Base-by-base conservation (phyloP, 768 basidiomycete genomes). In the Fibroporia radiculosa region DNA sequence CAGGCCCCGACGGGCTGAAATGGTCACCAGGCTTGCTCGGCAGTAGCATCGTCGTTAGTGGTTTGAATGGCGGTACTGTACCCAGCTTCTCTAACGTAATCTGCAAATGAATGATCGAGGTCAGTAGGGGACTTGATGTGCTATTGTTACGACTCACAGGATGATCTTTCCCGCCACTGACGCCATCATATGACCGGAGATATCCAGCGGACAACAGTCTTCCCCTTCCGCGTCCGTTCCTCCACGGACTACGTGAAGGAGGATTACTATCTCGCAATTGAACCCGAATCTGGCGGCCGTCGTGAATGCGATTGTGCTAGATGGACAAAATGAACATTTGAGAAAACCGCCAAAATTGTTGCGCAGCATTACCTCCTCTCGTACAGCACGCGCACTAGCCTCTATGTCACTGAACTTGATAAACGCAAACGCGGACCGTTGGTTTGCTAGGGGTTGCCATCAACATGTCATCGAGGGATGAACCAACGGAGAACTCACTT, bases 381-480 rank as follows among this genome's bases (percentile, higher is more conserved):
- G 62, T 18, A 88, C 72, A 3, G 87, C 87, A 45, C 70, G 74
- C n/a, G 72, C 68, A n/a, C 85, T 76, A 25, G 77, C 68, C 7
- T 82, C 77, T 2, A 69, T 68, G 45, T 78, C 75, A 48, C 75
- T 68, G 57, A 81, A 90, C 57, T 74, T 82, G 47, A 90, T 75
- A 55, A 90, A 88, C 1, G 87, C 87, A 57, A 87, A 90, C 2
- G 78, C 84, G n/a, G 78, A 71, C 50, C 70, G 73, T 35, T 77
- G 76, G 51, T 75, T 78, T 26, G 65, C 84, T 88, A 45, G 33
- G n/a, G n/a, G n/a, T n/a, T n/a, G n/a, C n/a, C n/a, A n/a, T n/a
- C n/a, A n/a, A n/a, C n/a, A n/a, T n/a, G n/a, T n/a, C n/a, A n/a
- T n/a, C n/a, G n/a, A n/a, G n/a, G n/a, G n/a, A n/a, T n/a, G n/a